phyloP scores from a whole-genome alignment of 352 stramenopile genomes.

The Globisporangium acanthophoron region DNA sequence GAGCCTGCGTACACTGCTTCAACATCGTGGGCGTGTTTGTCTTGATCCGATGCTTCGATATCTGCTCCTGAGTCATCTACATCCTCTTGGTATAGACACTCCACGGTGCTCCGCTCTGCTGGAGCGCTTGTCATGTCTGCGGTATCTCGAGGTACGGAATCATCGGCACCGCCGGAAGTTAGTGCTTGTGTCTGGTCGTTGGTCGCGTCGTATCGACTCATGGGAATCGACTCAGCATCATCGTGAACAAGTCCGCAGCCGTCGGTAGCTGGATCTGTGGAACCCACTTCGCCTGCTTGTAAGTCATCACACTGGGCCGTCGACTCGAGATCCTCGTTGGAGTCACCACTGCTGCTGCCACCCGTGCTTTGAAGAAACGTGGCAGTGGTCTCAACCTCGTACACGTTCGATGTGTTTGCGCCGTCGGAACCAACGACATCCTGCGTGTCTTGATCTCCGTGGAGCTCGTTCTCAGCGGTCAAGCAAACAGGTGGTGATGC shows the following conservation, averaged over 20 bases:
- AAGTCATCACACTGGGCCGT: neutral
- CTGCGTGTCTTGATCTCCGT: neutral
- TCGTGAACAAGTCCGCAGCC: neutral
- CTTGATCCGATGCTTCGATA: too few relatives aligned
- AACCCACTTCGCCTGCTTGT: neutral
- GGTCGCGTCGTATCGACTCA: neutral
- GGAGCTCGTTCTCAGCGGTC: neutral
- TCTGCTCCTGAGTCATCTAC: too few relatives aligned
- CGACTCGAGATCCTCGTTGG: neutral
- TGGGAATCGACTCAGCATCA: neutral
- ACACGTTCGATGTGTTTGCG: neutral
- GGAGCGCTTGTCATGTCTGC: too few relatives aligned
- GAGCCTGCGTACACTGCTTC: neutral
- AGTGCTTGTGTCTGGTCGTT: neutral
- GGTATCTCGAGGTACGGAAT: too few relatives aligned
- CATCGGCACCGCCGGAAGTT: too few relatives aligned
- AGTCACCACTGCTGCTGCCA: neutral
- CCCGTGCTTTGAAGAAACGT: neutral
- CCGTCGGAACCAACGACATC: neutral
- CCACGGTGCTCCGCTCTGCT: too few relatives aligned
- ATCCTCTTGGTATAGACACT: too few relatives aligned
- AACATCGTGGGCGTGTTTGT: too few relatives aligned
- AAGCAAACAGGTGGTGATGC: neutral
- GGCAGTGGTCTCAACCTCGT: neutral
- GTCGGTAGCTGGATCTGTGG: neutral